Evolutionary conservation across 306 rosid genomes (phyloP), one percentile per base, ranked within the genome.

Genomic region (Urtica urens): DNA sequence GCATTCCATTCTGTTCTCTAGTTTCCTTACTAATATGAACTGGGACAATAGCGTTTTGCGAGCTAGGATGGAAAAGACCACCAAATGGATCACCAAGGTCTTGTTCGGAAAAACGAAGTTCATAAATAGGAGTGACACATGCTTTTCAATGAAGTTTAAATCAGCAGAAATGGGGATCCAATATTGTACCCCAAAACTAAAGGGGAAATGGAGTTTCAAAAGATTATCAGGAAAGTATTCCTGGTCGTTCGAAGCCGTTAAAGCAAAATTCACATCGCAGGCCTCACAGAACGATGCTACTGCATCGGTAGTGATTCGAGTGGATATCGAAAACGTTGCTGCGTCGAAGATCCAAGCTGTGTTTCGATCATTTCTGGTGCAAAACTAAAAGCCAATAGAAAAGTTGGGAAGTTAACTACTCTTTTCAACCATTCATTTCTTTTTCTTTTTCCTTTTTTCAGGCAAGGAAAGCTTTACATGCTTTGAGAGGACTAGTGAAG

Each of bases 381-480:
- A 7, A 31, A 34, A 6, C n/a, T n/a, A n/a, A n/a, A n/a, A n/a
- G n/a, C n/a, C n/a, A n/a, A n/a, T n/a, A n/a, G n/a, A n/a, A n/a
- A n/a, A n/a, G n/a, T n/a, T n/a, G n/a, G n/a, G n/a, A n/a, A 1
- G 8, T 16, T 15, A 5, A 46, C 23, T 9, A 15, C 49, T 57
- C n/a, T 21, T 19, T 42, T 46, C 43, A 24, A 34, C 23, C 8
- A 50, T 15, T 12, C 8, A 10, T 60, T 1, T 49, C 10, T 54
- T 23, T 9, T 28, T 9, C 3, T 4, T 17, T 4, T 17, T 16
- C 12, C 21, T 33, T 49, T 23, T 49, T 66, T 53, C 71, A 90
- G 97, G 97, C 97, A 41, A 90, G 71, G 74, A 84, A 67, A 58
- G 95, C 97, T 44, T 69, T 90, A 51, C 82, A 72, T 60, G 97